Evolutionary conservation across 2,329 filamentous ascomycete genomes (phyloP), one percentile per base, ranked within the genome.

Genomic region (Tolypocladium guangdongense): DNA sequence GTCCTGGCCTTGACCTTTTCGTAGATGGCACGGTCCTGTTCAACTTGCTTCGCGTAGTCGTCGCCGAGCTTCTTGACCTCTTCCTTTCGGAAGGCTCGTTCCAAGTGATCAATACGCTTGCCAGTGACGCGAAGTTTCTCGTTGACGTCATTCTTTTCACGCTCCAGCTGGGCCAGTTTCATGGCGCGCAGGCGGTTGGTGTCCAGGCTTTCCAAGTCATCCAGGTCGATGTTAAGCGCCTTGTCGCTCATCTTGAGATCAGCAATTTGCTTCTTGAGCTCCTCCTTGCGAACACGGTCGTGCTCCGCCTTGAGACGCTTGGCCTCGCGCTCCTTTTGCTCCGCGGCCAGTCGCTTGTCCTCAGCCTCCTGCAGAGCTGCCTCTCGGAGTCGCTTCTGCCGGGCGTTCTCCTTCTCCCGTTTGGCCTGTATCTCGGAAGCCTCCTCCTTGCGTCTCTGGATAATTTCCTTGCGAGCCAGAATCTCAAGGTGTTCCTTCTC

Each of bases 371-470:
- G 88, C 37, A 95, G 78, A 63, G 95, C 87, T 70, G 95, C 88
- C 64, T 91, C 89, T 57, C 88, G 87, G 55, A 92, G 80, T 59
- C 87, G 84, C 76, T 93, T 95, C 71, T 87, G 86, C 59, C 86
- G 87, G 55, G 93, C 90, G 67, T 92, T 91, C 72, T 97, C 93
- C 66, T 90, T 90, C 69, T 96, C 91, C 69, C 88, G 90, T 68
- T 86, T 86, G 57, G 93, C 90, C 62, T 91, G 83, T 47, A 90
- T 82, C 69, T 92, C 90, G 12, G 89, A 88, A n/a, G 90, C 90
- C 59, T 90, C 88, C 67, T 96, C 91, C 78, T 97, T 97, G 75
- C 92, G 92, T 79, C 95, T 95, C 68, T 96, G 87, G 62, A 99
- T 99, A 60, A 95, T 72, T 6, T 91, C 87, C 69, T 95, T 92